phyloP scores from a whole-genome alignment of 805 yeast genomes.

The Kodamaea hsintzibuensis region DNA sequence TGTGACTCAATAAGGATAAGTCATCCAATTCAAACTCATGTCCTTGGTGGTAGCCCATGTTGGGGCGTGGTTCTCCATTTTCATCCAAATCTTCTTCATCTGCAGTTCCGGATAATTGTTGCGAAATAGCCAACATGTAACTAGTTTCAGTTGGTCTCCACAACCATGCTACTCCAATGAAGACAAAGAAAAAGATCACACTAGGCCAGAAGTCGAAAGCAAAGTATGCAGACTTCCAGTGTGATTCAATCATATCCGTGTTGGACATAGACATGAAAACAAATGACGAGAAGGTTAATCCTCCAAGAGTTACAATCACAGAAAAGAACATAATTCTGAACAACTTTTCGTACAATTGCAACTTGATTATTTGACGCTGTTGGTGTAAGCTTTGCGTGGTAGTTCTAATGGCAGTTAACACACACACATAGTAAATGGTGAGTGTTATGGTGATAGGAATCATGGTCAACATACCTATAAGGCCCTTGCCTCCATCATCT shows the following conservation, averaged over 20 bases:
- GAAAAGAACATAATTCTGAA: constrained; percentile 75
- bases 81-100: constrained; percentile 62
- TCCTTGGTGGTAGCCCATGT: constrained; percentile 27
- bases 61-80: constrained; percentile 41
- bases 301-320: constrained; percentile 65
- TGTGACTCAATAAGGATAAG: constrained; percentile 52
- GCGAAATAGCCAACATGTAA: constrained; percentile 90
- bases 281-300: constrained; percentile 69
- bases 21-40: constrained; percentile 63
- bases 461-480: constrained; percentile 55
- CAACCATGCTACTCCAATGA: constrained; percentile 79
- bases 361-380: constrained; percentile 90
- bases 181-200: constrained; percentile 78
- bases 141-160: constrained; percentile 99
- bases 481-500: constrained; percentile 48
- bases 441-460: constrained; percentile 74
- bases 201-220: constrained; percentile 94
- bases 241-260: constrained; percentile 74
- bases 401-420: constrained; percentile 67
- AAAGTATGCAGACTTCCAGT: constrained; percentile 92
- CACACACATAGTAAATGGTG: constrained; percentile 71
- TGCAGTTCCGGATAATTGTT: constrained; percentile 64
- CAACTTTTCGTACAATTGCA: constrained; percentile 79
- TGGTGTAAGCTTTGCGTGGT: constrained; percentile 74
- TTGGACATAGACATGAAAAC: constrained; percentile 72